A percentile compares a stretch with the other conserved stretches of the same genome.
Conservation (phyloP, 1,284 basidiomycete genomes). For the Ganoderma meredithae region DNA sequence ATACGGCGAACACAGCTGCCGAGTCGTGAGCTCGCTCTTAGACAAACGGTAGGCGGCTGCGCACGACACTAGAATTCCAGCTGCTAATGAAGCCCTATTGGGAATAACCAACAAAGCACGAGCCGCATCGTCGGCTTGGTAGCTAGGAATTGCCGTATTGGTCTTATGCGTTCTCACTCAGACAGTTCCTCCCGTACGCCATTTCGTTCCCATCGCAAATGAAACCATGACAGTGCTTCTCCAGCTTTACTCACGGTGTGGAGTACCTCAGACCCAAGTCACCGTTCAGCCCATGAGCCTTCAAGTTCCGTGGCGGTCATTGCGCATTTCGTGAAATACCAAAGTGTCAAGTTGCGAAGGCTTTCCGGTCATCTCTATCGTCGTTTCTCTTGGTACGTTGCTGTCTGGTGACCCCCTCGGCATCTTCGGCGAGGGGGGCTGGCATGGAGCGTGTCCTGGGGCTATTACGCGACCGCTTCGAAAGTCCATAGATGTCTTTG, state of each 20-base stretch:
- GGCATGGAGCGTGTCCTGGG: background rate
- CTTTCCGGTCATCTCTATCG: background rate
- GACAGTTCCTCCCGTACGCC: slow-evolving; percentile 10
- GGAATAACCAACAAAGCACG: background rate
- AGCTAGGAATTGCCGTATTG: background rate
- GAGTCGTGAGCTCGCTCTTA: background rate
- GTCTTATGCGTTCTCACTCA: slow-evolving; percentile 10
- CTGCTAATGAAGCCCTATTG: slow-evolving; percentile 3
- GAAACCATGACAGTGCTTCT: slow-evolving; percentile 29
- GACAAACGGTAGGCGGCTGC: background rate
- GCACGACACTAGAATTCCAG: slow-evolving; percentile 14
- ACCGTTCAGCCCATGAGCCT: slow-evolving; percentile 1
- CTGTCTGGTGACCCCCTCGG: slow-evolving; percentile 5
- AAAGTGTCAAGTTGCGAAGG: too few relatives aligned
- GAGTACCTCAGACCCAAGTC: slow-evolving; percentile 28
- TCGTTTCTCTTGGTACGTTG: too few relatives aligned
- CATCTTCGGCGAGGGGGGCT: slow-evolving; percentile 1
- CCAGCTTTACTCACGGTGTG: slow-evolving; percentile 19
- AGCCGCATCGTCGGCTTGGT: background rate
- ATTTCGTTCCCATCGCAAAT: slow-evolving; percentile 28
- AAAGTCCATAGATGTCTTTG: background rate
- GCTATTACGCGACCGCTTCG: background rate
- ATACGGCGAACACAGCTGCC: slow-evolving; percentile 3
- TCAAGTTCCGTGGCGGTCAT: slow-evolving; percentile 2
- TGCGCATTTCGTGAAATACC: background rate